Evolutionary conservation across 768 basidiomycete species (phyloP), one percentile per base, ranked within the genome.

Genomic region (Pulveroboletus ravenelii): DNA sequence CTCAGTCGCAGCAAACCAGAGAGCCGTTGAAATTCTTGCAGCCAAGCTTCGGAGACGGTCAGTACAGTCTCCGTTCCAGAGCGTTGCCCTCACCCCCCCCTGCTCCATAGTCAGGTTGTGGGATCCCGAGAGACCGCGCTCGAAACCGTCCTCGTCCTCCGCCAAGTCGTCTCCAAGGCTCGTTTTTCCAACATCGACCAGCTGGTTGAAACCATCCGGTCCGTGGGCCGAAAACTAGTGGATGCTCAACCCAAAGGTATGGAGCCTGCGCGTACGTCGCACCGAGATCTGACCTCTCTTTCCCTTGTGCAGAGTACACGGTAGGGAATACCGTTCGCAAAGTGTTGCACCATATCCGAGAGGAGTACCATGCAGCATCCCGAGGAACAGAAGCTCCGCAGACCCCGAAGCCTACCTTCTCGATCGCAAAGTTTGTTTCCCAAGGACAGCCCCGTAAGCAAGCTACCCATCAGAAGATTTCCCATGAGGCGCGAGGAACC

Each of bases 231-330:
- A 56, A 81, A 80, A 57, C 69, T 99, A 37, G 84, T 89, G 8
- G 89, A 92, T 17, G 93, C 95, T 9, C 93, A 97, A 64, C 93
- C 94, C 12, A 96, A 95, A 82, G 95, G 95, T 93, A 51, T 48
- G 59, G 55, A 55, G 41, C 36, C 30, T 20, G 42, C 56, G 25
- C 43, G 49, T 41, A 41, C 31, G 53, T 38, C 32, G 17, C 39
- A 45, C 51, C 42, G 17, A 29, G 48, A 41, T 53, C 42, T 54
- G 32, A 47, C 30, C 40, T 10, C 61, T 43, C 17, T 52, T 43
- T 17, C 20, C 18, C 8, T 36, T 30, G 14, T 47, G 29, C 70
- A 97, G 96, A 99, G 66, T 86, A 94, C 63, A 89, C 93, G 40
- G 87, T 96, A 32, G 93, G 93, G 20, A 98, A 98, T 66, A 94